Conservation (phyloP, 495 filamentous ascomycete genomes). For the Neurospora intermedia region DNA sequence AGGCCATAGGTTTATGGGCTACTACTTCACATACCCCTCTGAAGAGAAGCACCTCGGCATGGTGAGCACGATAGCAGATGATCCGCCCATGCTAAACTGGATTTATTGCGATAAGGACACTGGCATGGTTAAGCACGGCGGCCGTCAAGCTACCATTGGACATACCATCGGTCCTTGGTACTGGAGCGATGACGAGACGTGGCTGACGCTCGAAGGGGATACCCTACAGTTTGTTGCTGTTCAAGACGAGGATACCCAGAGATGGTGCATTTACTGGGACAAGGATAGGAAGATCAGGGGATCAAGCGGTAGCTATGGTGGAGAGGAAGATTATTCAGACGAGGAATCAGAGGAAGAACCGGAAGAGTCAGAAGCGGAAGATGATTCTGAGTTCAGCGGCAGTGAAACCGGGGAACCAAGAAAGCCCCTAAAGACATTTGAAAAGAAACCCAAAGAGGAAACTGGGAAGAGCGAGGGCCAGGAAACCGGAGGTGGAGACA, state of each 20-base stretch:
- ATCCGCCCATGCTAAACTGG: conserved; percentile 55
- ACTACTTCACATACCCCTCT: conserved; percentile 48
- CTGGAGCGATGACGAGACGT: conserved; percentile 43
- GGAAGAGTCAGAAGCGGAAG: conserved; percentile 20
- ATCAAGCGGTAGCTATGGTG: background rate
- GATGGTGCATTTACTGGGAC: conserved; percentile 37
- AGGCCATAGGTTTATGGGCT: conserved; percentile 48
- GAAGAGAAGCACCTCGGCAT: conserved; percentile 45
- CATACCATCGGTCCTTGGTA: conserved; percentile 48
- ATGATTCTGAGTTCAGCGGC: conserved; percentile 11
- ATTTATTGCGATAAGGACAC: conserved; percentile 50
- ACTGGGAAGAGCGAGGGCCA: background rate
- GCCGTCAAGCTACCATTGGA: conserved; percentile 34
- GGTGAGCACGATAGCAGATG: conserved; percentile 46
- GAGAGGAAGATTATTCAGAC: conserved; percentile 9
- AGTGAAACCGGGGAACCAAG: background rate
- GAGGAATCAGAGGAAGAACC: conserved; percentile 15
- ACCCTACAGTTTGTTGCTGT: conserved; percentile 31
- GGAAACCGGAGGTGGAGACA: conserved; percentile 10
- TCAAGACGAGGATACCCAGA: conserved; percentile 28
- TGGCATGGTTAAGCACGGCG: conserved; percentile 43
- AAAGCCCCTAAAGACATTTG: background rate
- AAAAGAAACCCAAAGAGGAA: background rate
- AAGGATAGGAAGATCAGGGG: conserved; percentile 20
- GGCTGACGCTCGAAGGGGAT: conserved; percentile 40